Base-by-base conservation (phyloP, 108 stramenopile species). In the Cyclotella distinguenda region DNA sequence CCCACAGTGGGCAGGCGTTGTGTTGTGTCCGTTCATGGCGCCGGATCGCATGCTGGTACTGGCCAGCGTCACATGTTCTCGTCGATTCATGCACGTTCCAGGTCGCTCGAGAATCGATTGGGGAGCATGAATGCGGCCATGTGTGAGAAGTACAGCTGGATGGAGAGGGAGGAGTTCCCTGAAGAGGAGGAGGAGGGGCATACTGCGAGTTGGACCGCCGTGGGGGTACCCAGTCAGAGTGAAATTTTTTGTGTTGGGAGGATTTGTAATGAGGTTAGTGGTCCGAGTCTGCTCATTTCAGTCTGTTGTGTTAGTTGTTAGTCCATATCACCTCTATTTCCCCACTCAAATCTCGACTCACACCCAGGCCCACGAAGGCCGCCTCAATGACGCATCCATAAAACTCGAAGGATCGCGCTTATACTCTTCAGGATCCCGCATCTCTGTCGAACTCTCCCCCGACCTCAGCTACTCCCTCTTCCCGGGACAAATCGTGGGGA, bases 401-500 rank as follows among this genome's bases (percentile, higher is more conserved):
- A 61, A 89, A 1, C 76, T 99, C 45, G 98, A 99, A 81, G 96
- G 98, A 5, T 84, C 86, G 4, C 88, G 95, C 21, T 57, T 69
- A n/a, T 70, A 82, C 26, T 90, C 90, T 23, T 76, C 83, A 27
- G 96, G 96, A n/a, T 68, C 85, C 15, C 77, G 98, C 10, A 82
- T 96, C 23, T 61, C 81, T 35, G 73, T 99, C 33, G 95, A 96
- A 54, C 63, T 88, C 8, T 42, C 69, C 32, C 44, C 53, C 6
- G 55, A 83, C 44, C 71, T 32, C 34, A 35, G 68, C 30, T 97
- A 85, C 77, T 84, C 91, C 38, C 63, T 99, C 23, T 99, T 97
- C 77, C 96, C 97, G 0, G 98, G 98, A 19, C 98, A 99, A 82
- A 92, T 97, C 44, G 95, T 99, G 16, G 96, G 92, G 18, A 82